Conservation (phyloP, 1,284 basidiomycete genomes). For the Sporisorium exsertum region DNA sequence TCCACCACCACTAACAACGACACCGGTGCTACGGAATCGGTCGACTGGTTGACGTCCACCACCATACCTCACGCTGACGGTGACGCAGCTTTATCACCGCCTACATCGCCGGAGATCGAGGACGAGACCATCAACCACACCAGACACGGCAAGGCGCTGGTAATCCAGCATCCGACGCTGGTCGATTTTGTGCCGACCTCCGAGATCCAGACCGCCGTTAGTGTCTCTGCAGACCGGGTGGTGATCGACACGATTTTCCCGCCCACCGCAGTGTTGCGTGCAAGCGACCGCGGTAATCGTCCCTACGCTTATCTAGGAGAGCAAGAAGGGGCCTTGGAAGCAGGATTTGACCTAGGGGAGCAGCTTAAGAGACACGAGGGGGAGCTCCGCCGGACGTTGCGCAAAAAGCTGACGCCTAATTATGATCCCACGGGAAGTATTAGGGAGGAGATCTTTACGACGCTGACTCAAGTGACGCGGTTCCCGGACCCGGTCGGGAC, state of each 20-base stretch:
- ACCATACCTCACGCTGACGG: neutral
- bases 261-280: constrained; percentile 27
- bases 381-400: constrained; percentile 7
- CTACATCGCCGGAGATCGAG: constrained; percentile 5
- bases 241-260: constrained; percentile 59
- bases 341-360: neutral
- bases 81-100: constrained; percentile 1
- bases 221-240: constrained; percentile 41
- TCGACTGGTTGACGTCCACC: constrained; percentile 1
- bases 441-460: constrained; percentile 24
- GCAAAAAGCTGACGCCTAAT: constrained; percentile 10
- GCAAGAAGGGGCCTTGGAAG: neutral
- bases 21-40: neutral
- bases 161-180: constrained; percentile 28
- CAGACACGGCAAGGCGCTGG: constrained; percentile 22
- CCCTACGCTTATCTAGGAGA: neutral
- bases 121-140: constrained; percentile 9
- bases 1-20: neutral
- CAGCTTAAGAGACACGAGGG: constrained; percentile 19
- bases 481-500: constrained; percentile 30
- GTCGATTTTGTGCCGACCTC: constrained; percentile 57
- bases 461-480: constrained; percentile 25
- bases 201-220: constrained; percentile 53
- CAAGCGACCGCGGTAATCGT: neutral
- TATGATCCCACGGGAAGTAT: constrained; percentile 38